Conservation (phyloP, 345 rosid genomes). For the Boechera divaricarpa region DNA sequence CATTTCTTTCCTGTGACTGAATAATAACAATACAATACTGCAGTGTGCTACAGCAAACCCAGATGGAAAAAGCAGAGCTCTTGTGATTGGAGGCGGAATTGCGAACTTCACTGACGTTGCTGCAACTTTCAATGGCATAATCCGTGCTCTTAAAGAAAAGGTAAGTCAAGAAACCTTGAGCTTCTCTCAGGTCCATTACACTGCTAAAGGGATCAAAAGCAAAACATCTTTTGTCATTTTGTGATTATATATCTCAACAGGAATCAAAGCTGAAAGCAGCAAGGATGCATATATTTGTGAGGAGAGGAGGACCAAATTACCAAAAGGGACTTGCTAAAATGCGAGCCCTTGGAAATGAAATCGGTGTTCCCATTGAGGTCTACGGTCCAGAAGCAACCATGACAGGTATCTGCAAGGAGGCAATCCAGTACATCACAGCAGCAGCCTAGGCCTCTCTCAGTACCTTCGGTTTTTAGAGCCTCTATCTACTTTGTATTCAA, state of each 20-base stretch:
- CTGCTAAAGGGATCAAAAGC: background rate
- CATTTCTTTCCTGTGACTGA: background rate
- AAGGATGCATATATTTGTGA: slow-evolving; percentile 47
- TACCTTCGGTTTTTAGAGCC: background rate
- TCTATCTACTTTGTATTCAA: slow-evolving; percentile 24
- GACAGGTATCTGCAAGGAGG: slow-evolving; percentile 97
- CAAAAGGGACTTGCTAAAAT: slow-evolving; percentile 94
- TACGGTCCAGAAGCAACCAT: slow-evolving; percentile 89
- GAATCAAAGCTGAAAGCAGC: slow-evolving; percentile 48
- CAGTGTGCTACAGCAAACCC: slow-evolving; percentile 95
- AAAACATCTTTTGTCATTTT: slow-evolving; percentile 4
- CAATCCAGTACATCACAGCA: slow-evolving; percentile 72
- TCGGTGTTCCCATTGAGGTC: slow-evolving; percentile 93
- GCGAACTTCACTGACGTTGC: slow-evolving; percentile 98
- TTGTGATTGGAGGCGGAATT: slow-evolving; percentile 96
- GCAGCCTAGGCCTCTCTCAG: slow-evolving; percentile 56
- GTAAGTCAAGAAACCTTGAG: slow-evolving; percentile 55
- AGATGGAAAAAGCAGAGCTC: slow-evolving; percentile 88
- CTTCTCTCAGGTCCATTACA: background rate
- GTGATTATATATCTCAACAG: slow-evolving; percentile 20
- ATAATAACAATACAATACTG: slow-evolving; percentile 14
- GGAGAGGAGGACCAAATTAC: slow-evolving; percentile 97
- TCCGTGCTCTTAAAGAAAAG: slow-evolving; percentile 92
- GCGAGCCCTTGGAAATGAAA: slow-evolving; percentile 85
- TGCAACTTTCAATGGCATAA: slow-evolving; percentile 94